Evolutionary conservation across 257 asterid genomes (phyloP).

Genomic region (Fraxinus anomala): DNA sequence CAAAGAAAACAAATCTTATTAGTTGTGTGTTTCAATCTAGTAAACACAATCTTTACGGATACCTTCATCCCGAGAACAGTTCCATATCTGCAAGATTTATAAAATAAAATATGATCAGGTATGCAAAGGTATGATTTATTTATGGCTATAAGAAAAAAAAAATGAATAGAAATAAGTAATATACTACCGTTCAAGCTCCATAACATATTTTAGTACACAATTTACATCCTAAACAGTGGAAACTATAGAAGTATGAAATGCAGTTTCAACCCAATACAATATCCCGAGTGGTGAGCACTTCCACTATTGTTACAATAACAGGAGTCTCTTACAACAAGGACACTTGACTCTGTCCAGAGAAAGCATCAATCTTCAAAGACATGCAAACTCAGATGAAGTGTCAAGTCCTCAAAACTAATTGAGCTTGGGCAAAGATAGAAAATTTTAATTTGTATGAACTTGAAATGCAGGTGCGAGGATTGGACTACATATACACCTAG

Average conservation of each 20-base stretch:
- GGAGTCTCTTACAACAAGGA: not conserved
- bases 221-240: not conserved
- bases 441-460: not conserved
- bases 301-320: not conserved
- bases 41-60: conserved; percentile 2
- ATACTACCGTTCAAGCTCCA: not conserved
- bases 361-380: not conserved
- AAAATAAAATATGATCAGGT: conserved; percentile 36
- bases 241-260: not conserved
- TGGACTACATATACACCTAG: not conserved
- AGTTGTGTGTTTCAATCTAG: not conserved
- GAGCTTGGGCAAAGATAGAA: too few relatives aligned
- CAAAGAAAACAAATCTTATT: not conserved
- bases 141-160: conserved; percentile 5
- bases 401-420: too few relatives aligned
- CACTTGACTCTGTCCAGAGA: not conserved
- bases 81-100: conserved; percentile 80
- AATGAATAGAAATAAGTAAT: not conserved
- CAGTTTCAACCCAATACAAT: not conserved
- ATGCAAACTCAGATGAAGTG: too few relatives aligned
- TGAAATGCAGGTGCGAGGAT: not conserved
- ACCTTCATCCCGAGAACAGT: conserved; percentile 97
- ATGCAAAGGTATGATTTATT: not conserved
- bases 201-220: not conserved
- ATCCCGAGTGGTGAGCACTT: not conserved